Percentiles rank a stretch among this genome's conserved stretches.
Evolutionary conservation across 2,329 filamentous ascomycete genomes (phyloP).

Genomic region (Chaetomium globosum): DNA sequence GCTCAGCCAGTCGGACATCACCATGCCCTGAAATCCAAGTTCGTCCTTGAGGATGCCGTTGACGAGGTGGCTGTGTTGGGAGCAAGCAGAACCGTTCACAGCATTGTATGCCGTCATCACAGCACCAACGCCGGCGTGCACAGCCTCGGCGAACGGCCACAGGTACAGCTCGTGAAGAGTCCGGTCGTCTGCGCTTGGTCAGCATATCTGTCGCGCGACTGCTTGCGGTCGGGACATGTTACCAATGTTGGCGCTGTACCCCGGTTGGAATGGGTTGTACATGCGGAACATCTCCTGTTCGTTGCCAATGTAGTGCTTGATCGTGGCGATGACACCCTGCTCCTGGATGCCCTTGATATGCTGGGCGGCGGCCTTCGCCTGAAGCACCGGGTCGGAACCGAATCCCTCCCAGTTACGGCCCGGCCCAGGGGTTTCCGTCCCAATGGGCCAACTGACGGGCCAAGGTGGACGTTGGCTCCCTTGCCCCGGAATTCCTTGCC

Average conservation of each 20-base stretch:
- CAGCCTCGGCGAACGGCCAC: conserved; percentile 77
- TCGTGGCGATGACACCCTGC: conserved; percentile 79
- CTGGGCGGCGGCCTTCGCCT: conserved; percentile 70
- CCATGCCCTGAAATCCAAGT: conserved; percentile 78
- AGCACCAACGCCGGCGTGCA: conserved; percentile 65
- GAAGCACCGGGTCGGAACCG: conserved; percentile 68
- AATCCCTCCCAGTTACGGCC: conserved; percentile 79
- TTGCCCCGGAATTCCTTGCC: conserved; percentile 74
- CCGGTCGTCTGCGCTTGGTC: conserved; percentile 59
- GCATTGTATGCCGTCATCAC: conserved; percentile 70
- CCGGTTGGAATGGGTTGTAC: conserved; percentile 55
- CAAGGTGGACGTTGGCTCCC: conserved; percentile 70
- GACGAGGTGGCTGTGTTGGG: conserved; percentile 75
- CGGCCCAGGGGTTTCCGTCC: conserved; percentile 71
- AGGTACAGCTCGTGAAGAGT: conserved; percentile 75
- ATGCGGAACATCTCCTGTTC: conserved; percentile 70
- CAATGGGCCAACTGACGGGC: conserved; percentile 70
- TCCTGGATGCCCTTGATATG: conserved; percentile 80
- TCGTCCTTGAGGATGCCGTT: conserved; percentile 79
- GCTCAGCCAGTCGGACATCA: conserved; percentile 81
- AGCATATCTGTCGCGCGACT: conserved; percentile 39
- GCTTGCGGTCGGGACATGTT: conserved; percentile 54
- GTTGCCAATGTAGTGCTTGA: conserved; percentile 75
- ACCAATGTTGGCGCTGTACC: conserved; percentile 60
- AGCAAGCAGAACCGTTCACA: conserved; percentile 77